Evolutionary conservation across 1,284 basidiomycete species (phyloP), one percentile per base, ranked within the genome.

Genomic region (Pterulicium gracile): DNA sequence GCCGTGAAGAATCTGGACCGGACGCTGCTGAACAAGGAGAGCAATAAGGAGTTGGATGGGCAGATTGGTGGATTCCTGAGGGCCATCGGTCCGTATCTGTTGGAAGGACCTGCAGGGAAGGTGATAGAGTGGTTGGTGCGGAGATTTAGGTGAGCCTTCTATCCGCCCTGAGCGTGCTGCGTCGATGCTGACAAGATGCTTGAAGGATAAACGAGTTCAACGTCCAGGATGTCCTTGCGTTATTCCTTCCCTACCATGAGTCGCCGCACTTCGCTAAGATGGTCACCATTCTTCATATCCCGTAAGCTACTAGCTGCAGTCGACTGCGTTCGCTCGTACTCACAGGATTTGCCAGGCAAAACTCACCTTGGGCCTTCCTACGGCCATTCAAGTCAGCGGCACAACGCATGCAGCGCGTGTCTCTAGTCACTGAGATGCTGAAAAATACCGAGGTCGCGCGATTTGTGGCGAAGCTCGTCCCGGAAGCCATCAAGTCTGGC

Each of bases 81-180:
- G 34, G 62, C 83, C 24, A 67, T 98, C 2, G 88, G 89, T 1
- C 82, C 80, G 14, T 88, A 86, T 68, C 64, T 98, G 27, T 72
- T 92, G 61, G 84, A 93, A 47, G 73, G 80, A 47, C 86, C 90
- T 1, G 78, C 89, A 0, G 84, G 83, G 34, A 93, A 88, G 62
- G 79, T 89, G n/a, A 60, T 99, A 24, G 95, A 99, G 61, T 99
- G 95, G 95, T 77, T 98, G 19, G 89, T 98, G 2, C 71, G 91
- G 53, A 72, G 93, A 48, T 98, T 97, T 65, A 81, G 91, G 91
- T 89, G 54, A 49, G 79, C 56, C 56, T 13, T 27, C 13, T 14
- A 17, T 32, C 47, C 3, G 23, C 3, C 2, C 34, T 46, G 39
- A 22, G 27, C 24, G 21, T 44, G 4, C n/a, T n/a, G 17, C 24